These are phyloP conservation scores for Colletotrichum paranaense DNA, from an alignment of 2,329 filamentous ascomycete genomes.

Conservation along the genomic window DNA sequence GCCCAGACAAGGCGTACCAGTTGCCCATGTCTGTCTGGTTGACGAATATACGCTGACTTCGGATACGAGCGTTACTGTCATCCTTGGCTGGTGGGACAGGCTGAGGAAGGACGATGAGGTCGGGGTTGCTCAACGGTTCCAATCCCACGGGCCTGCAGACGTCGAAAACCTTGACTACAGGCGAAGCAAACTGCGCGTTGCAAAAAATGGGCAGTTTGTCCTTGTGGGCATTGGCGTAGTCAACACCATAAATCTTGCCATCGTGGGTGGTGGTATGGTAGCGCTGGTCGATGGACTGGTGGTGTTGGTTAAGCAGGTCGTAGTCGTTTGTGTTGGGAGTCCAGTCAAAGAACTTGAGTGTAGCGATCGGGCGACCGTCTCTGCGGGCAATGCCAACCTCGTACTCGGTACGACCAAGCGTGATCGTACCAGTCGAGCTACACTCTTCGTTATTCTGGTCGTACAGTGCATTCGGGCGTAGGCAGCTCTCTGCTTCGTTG, in stretches of 20 bases:
- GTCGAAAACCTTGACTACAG: slow-evolving; percentile 90
- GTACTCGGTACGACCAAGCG: slow-evolving; percentile 89
- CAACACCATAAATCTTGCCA: slow-evolving; percentile 84
- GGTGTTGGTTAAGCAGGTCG: slow-evolving; percentile 88
- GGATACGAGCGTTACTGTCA: slow-evolving; percentile 60
- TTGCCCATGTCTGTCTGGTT: slow-evolving; percentile 88
- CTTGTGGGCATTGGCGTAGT: slow-evolving; percentile 56
- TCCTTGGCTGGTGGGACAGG: slow-evolving; percentile 73
- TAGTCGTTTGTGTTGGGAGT: slow-evolving; percentile 89
- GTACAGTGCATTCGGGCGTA: slow-evolving; percentile 73
- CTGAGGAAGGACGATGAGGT: slow-evolving; percentile 88
- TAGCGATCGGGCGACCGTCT: slow-evolving; percentile 82
- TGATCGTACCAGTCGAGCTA: slow-evolving; percentile 82
- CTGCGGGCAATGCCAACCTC: slow-evolving; percentile 85
- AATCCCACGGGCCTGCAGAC: slow-evolving; percentile 78
- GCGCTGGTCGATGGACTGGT: slow-evolving; percentile 81
- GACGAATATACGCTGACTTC: slow-evolving; percentile 79
- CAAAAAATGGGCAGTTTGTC: slow-evolving; percentile 68
- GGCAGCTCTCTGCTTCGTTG: slow-evolving; percentile 80
- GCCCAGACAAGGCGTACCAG: slow-evolving; percentile 94
- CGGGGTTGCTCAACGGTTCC: slow-evolving; percentile 72
- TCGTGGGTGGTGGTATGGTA: slow-evolving; percentile 92
- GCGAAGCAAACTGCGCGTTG: slow-evolving; percentile 61
- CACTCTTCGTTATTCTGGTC: slow-evolving; percentile 80
- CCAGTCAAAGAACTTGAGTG: slow-evolving; percentile 95